phyloP scores from a whole-genome alignment of 2,329 filamentous ascomycete genomes.

The Aschersonia sp. region DNA sequence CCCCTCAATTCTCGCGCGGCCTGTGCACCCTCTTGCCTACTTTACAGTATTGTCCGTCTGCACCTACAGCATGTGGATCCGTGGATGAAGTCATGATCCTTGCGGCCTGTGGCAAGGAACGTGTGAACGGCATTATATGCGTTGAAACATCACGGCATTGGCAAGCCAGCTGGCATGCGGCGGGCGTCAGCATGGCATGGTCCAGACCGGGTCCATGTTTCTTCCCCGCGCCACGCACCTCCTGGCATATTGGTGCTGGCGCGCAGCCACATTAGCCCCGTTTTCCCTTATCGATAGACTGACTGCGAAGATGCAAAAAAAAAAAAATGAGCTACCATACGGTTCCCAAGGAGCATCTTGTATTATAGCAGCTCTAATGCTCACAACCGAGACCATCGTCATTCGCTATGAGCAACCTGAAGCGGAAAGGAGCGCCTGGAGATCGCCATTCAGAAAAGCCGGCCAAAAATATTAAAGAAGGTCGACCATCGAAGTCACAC shows the following conservation, averaged over 20 bases:
- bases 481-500: constrained; percentile 28
- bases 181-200: not conserved
- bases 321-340: constrained; percentile 4
- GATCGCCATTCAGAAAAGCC: constrained; percentile 33
- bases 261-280: not conserved
- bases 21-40: too few relatives aligned
- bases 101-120: too few relatives aligned
- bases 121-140: not conserved
- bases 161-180: not conserved
- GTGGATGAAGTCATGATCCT: too few relatives aligned
- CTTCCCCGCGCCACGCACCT: constrained; percentile 2
- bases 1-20: too few relatives aligned
- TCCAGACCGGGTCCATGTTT: not conserved
- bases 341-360: too few relatives aligned
- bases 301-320: constrained; percentile 6
- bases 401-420: constrained; percentile 38
- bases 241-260: not conserved
- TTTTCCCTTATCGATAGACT: constrained; percentile 10
- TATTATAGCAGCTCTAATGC: not conserved
- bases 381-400: not conserved
- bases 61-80: too few relatives aligned
- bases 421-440: constrained; percentile 42
- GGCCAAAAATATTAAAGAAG: constrained; percentile 28
- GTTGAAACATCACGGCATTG: not conserved
- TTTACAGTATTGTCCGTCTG: too few relatives aligned